Evolutionary conservation across 257 asterid genomes (phyloP).

Genomic region (Handroanthus guayacan): DNA sequence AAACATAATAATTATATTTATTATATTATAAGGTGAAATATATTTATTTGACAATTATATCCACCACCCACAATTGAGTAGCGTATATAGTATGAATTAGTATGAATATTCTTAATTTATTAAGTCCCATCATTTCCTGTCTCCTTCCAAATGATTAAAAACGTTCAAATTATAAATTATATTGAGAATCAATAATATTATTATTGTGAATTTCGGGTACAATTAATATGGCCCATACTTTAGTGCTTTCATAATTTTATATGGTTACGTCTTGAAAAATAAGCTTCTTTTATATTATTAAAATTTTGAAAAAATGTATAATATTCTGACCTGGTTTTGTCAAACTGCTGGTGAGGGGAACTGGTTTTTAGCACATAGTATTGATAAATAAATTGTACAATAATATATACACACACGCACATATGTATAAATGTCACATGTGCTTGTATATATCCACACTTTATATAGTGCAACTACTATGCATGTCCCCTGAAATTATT

Average conservation of each 20-base stretch:
- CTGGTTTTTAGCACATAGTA: constrained; percentile 58
- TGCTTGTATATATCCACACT: constrained; percentile 25
- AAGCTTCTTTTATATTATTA: background rate
- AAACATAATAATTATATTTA: no score
- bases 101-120: background rate
- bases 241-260: background rate
- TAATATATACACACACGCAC: no score
- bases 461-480: constrained; percentile 8
- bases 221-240: constrained; percentile 35
- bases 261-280: background rate
- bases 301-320: background rate
- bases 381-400: background rate
- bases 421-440: background rate
- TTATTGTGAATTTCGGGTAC: constrained; percentile 20
- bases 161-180: background rate
- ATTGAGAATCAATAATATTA: background rate
- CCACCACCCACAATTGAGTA: no score
- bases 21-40: no score
- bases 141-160: constrained; percentile 34
- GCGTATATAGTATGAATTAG: no score
- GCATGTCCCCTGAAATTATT: background rate
- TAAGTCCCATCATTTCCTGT: constrained; percentile 36
- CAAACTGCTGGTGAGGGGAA: constrained; percentile 32
- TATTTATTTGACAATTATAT: no score
- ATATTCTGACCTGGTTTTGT: constrained; percentile 37